A percentile compares a stretch with the other conserved stretches of the same genome.
phyloP scores from a whole-genome alignment of 345 rosid genomes.

The Gossypium herbaceum region DNA sequence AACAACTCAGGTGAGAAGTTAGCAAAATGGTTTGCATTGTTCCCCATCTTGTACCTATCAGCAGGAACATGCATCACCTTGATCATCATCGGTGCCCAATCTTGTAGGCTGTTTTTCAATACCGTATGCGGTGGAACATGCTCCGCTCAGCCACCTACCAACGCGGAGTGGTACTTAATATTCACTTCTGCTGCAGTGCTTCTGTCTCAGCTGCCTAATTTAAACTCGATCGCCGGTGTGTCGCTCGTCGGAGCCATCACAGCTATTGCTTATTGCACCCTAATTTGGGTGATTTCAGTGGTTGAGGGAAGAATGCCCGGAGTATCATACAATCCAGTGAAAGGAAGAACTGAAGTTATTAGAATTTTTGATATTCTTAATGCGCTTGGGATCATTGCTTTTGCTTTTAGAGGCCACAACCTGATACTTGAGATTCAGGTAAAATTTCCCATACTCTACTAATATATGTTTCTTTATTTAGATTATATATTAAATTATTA shows the following conservation, averaged over 20 bases:
- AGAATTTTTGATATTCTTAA: constrained; percentile 38
- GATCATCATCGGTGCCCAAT: constrained; percentile 49
- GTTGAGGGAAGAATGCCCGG: constrained; percentile 28
- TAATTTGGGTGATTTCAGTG: constrained; percentile 56
- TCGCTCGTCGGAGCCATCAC: constrained; percentile 52
- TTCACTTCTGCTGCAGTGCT: constrained; percentile 43
- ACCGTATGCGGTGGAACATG: constrained; percentile 34
- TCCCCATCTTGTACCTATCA: constrained; percentile 61
- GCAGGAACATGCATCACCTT: constrained; percentile 59
- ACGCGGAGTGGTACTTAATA: constrained; percentile 50
- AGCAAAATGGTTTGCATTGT: constrained; percentile 43
- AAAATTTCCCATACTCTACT: background rate
- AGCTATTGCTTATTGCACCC: constrained; percentile 49
- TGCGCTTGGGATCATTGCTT: constrained; percentile 61
- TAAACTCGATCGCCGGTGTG: constrained; percentile 60
- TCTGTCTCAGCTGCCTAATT: constrained; percentile 61
- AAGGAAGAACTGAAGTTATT: constrained; percentile 7
- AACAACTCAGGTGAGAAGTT: constrained; percentile 40
- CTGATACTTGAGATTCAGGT: constrained; percentile 78
- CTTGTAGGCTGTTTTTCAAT: constrained; percentile 29
- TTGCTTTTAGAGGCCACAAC: constrained; percentile 72
- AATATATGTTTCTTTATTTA: too few species aligned
- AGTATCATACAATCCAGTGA: constrained; percentile 38
- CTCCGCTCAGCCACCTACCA: constrained; percentile 35
- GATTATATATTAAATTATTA: background rate